phyloP scores from a whole-genome alignment of 208 protist genomes.

The Tritrichomonas musculus region DNA sequence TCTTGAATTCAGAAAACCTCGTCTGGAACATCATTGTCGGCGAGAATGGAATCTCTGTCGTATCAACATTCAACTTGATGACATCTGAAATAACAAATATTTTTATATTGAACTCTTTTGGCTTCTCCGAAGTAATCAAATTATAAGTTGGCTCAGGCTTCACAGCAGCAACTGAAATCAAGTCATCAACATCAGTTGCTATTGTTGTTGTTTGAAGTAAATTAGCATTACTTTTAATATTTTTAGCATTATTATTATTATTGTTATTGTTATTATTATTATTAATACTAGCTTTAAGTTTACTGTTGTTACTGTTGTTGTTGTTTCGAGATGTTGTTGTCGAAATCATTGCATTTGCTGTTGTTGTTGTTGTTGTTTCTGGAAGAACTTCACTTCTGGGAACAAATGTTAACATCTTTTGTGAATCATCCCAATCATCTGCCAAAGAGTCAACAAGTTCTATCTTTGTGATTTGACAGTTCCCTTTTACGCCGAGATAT shows the following conservation, averaged over 20 bases:
- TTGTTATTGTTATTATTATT: not conserved
- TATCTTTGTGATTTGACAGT: not conserved
- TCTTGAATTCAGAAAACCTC: not conserved
- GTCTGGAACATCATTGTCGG: constrained; percentile 29
- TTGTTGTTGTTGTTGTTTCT: not conserved
- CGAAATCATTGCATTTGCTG: too few relatives aligned
- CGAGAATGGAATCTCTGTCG: not conserved
- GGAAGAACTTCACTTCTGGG: not conserved
- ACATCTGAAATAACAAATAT: not conserved
- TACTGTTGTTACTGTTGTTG: not conserved
- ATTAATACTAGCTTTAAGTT: too few relatives aligned
- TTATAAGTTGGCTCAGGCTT: not conserved
- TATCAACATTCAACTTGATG: not conserved
- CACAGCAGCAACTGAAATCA: not conserved
- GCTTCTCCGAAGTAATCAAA: not conserved
- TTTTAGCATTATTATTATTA: too few relatives aligned
- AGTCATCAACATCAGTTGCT: too few relatives aligned
- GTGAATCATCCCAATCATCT: not conserved
- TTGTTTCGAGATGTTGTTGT: not conserved
- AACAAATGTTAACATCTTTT: not conserved
- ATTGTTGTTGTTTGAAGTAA: too few relatives aligned
- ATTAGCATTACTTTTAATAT: too few relatives aligned
- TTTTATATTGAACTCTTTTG: not conserved
- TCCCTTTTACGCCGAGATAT: not conserved
- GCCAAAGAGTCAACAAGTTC: not conserved